A percentile compares a stretch with the other conserved stretches of the same genome.
Conservation (phyloP, 306 rosid species). For the Rosa multiflora region DNA sequence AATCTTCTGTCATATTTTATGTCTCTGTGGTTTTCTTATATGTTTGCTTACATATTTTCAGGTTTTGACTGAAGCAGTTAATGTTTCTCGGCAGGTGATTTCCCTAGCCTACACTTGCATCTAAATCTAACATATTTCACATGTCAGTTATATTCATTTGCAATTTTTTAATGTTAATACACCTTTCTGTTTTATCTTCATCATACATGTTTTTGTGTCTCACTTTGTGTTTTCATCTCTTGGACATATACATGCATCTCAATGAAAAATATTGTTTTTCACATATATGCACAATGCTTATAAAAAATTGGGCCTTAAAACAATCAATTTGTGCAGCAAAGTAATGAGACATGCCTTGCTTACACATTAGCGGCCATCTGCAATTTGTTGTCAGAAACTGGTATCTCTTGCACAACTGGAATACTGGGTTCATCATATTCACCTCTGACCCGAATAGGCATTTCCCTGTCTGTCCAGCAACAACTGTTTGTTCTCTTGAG, state of each 20-base stretch:
- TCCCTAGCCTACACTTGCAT: conserved; percentile 8
- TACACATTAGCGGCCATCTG: conserved; percentile 92
- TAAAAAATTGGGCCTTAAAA: conserved; percentile 17
- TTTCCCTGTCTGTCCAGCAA: conserved; percentile 87
- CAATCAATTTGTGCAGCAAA: conserved; percentile 70
- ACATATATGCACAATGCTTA: neutral
- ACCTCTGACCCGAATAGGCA: conserved; percentile 78
- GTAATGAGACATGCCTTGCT: conserved; percentile 90
- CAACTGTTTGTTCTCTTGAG: conserved; percentile 88
- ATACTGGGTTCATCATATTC: conserved; percentile 87
- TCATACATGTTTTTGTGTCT: neutral
- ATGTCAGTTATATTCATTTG: neutral
- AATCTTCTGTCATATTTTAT: conserved; percentile 4
- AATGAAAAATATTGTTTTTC: neutral
- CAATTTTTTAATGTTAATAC: neutral
- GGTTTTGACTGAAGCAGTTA: conserved; percentile 97
- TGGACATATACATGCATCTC: neutral
- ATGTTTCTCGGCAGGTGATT: conserved; percentile 86
- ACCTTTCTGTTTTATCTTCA: neutral
- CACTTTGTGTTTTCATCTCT: neutral
- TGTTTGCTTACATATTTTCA: conserved; percentile 38
- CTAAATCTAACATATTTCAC: neutral
- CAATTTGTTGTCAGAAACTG: conserved; percentile 90
- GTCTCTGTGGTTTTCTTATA: conserved; percentile 7
- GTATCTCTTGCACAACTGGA: conserved; percentile 84